phyloP scores from a whole-genome alignment of 768 basidiomycete species.

The Tylopilus balloui region DNA sequence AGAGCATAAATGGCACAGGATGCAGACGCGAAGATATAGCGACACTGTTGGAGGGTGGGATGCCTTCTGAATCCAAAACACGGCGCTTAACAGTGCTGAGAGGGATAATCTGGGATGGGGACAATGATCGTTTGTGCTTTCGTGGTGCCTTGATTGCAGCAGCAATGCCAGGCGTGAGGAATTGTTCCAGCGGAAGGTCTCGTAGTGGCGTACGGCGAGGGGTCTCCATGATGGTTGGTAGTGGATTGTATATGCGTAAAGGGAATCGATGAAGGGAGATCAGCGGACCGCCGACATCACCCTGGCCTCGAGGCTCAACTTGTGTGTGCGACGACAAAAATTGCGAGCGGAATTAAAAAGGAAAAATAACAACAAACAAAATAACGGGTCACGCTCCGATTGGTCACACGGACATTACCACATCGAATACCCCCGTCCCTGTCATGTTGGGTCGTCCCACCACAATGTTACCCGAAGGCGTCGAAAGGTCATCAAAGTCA shows the following conservation, averaged over 20 bases:
- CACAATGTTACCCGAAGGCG: slow-evolving; percentile 90
- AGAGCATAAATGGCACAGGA: slow-evolving; percentile 29
- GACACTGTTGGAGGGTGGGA: slow-evolving; percentile 32
- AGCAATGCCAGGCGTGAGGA: slow-evolving; percentile 37
- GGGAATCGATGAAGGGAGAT: slow-evolving; percentile 14
- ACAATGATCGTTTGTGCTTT: slow-evolving; percentile 58
- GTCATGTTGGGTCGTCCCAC: slow-evolving; percentile 79
- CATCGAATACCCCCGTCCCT: slow-evolving; percentile 96
- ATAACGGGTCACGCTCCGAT: slow-evolving; percentile 11
- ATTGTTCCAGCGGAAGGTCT: slow-evolving; percentile 57
- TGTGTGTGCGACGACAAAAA: slow-evolving; percentile 16
- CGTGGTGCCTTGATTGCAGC: slow-evolving; percentile 19
- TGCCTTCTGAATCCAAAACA: slow-evolving; percentile 53
- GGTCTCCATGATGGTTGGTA: slow-evolving; percentile 21
- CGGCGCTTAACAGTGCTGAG: slow-evolving; percentile 68
- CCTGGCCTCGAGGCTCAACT: slow-evolving; percentile 17
- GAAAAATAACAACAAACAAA: slow-evolving; percentile 28
- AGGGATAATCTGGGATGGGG: slow-evolving; percentile 45
- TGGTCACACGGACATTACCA: slow-evolving; percentile 51
- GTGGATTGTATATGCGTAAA: slow-evolving; percentile 4
- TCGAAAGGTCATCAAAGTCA: slow-evolving; percentile 89
- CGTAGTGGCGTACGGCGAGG: slow-evolving; percentile 46
- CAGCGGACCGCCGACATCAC: slow-evolving; percentile 26
- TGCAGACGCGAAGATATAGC: slow-evolving; percentile 17
- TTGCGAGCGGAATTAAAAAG: background rate